Conservation (phyloP, 345 rosid genomes). For the Linum trigynum region DNA sequence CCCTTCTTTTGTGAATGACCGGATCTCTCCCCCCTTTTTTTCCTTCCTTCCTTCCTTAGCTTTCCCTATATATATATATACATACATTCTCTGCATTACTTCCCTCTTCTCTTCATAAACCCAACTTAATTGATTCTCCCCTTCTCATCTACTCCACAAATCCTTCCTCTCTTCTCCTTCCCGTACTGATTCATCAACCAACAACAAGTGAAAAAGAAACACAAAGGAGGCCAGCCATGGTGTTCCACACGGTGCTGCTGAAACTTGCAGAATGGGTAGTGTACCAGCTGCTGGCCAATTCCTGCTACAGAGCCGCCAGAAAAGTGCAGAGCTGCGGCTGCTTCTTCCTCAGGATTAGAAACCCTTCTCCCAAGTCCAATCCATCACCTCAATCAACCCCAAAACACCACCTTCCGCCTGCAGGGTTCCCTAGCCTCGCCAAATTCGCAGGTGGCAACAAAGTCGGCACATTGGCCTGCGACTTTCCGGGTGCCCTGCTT, state of each 20-base stretch:
- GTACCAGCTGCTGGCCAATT: conserved; percentile 49
- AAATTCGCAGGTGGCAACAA: conserved; percentile 28
- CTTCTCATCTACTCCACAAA: too few species aligned
- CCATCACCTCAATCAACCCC: not conserved
- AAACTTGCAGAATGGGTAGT: not conserved
- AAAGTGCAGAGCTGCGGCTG: conserved; percentile 51
- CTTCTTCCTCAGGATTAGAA: conserved; percentile 13
- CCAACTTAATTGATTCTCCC: not conserved
- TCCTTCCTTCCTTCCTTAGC: not conserved
- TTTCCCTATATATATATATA: not conserved
- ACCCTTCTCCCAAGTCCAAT: not conserved
- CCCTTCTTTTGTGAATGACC: not conserved
- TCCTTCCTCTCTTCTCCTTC: too few species aligned
- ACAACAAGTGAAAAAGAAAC: not conserved
- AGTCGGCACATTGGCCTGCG: conserved; percentile 41
- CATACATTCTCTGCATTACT: not conserved
- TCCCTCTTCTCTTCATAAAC: not conserved
- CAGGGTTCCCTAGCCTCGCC: conserved; percentile 30
- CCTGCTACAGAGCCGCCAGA: conserved; percentile 53
- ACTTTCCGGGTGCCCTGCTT: conserved; percentile 53
- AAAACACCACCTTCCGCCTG: conserved; percentile 17
- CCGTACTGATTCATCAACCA: too few species aligned
- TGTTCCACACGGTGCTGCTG: not conserved
- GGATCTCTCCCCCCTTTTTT: not conserved
- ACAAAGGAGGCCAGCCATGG: not conserved